Base-by-base conservation (phyloP, 305 asterid genomes). In the Fraxinus floribunda region DNA sequence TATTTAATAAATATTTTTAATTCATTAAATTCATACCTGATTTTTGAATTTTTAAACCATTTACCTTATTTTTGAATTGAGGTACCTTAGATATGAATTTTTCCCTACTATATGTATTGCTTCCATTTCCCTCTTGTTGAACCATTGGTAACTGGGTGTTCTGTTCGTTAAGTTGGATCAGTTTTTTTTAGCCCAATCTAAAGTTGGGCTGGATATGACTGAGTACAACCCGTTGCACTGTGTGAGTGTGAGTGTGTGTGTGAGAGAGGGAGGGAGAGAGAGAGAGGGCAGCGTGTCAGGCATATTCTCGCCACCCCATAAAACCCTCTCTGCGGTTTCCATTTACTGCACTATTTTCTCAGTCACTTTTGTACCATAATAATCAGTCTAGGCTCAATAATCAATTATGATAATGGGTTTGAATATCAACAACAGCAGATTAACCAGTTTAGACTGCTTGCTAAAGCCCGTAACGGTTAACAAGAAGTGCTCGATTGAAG, bases 261-360 rank as follows among this genome's bases (percentile, higher is more conserved):
- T 26, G 30, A 34, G 36, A 34, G 36, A 34, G 36, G 6, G 38
- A 60, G 26, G 22, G 71, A 62, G 30, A 0, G 71, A 52, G 62
- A 3, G 29, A 62, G 71, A 8, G 30, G 34, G 35, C 73, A 83
- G 87, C 0, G 2, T 38, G 84, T 76, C 84, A 84, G 87, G 84
- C 62, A 84, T 84, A 70, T 80, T 80, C 84, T 5, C 82, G 55
- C 82, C 32, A 38, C 75, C 75, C 73, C 18, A 26, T 22, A 66
- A 22, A 66, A 24, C 13, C 32, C 71, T 20, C 30, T 22, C 32
- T 1, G 71, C 13, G 30, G 71, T 7, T 18, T 6, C 70, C 72
- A 62, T 9, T 62, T 22, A 62, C 72, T 62, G 7, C 34, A 62
- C 32, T 62, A 62, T 62, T 18, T 62, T 22, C 15, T 7, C 32